phyloP scores from a whole-genome alignment of 139 green algal species.

The Chlamydomonas applanata region DNA sequence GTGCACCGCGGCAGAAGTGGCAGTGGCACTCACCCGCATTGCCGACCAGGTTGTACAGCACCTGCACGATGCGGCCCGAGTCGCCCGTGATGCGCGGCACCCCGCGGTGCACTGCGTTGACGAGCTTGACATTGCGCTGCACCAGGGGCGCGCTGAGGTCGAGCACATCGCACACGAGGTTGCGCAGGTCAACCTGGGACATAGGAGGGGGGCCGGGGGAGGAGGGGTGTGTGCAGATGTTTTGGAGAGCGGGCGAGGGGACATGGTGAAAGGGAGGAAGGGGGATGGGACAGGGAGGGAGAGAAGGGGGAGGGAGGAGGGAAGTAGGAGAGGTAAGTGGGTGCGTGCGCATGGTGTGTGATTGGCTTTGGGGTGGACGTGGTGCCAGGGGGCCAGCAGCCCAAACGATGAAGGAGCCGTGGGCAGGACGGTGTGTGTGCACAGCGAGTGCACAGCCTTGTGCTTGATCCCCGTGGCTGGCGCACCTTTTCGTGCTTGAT shows the following conservation, averaged over 20 bases:
- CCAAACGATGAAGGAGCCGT: no score
- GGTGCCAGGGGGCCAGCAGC: not conserved
- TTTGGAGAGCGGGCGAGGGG: no score
- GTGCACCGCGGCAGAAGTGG: no score
- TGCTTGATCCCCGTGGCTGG: no score
- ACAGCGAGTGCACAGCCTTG: no score
- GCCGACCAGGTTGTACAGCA: constrained; percentile 46
- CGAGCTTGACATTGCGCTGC: constrained; percentile 11
- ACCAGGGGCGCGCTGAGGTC: constrained; percentile 24
- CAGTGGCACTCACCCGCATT: constrained; percentile 23
- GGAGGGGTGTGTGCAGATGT: no score
- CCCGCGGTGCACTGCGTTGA: constrained; percentile 24
- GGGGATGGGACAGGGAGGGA: no score
- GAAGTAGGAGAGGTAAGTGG: no score
- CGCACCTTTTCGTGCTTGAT: constrained; percentile 34
- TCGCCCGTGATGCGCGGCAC: constrained; percentile 34
- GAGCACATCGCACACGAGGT: constrained; percentile 24
- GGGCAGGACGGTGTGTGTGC: no score
- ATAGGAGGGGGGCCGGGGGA: not conserved
- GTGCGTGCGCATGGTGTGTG: no score
- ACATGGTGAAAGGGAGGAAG: no score
- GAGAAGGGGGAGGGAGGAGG: no score
- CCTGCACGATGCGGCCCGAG: constrained; percentile 30
- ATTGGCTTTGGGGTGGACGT: not conserved
- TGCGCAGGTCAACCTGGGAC: constrained; percentile 22